These are phyloP conservation scores for Colletotrichum camelliae DNA, from an alignment of 2,329 filamentous ascomycete genomes.

Conservation along the genomic window DNA sequence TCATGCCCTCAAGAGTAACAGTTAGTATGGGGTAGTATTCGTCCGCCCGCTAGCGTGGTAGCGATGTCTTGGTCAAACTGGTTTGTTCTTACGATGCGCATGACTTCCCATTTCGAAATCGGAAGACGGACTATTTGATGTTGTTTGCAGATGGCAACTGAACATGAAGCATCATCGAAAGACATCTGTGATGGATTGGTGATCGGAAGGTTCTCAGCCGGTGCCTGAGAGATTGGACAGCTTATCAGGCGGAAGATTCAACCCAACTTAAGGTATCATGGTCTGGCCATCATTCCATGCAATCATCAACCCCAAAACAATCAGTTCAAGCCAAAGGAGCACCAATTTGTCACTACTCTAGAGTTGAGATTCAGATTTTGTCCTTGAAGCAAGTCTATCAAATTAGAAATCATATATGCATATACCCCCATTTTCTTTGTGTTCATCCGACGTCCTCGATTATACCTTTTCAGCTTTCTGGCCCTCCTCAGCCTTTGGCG, in stretches of 20 bases:
- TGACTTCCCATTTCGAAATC: not conserved
- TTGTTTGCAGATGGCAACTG: not conserved
- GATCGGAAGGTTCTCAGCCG: not conserved
- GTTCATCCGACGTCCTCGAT: not conserved
- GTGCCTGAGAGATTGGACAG: not conserved
- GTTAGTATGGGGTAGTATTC: not conserved
- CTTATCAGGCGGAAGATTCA: not conserved
- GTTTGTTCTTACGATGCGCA: not conserved
- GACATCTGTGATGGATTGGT: not conserved
- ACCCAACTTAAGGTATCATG: not conserved
- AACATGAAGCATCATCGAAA: not conserved
- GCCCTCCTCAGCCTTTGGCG: not conserved
- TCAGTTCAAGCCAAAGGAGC: not conserved
- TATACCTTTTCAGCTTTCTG: not conserved
- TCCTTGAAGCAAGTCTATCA: not conserved
- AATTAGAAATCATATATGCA: not conserved
- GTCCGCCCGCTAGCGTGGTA: not conserved
- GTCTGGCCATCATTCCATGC: not conserved
- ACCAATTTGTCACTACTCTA: not conserved
- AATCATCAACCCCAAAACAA: not conserved
- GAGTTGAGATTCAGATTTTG: not conserved
- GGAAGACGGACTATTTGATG: not conserved
- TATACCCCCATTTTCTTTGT: not conserved
- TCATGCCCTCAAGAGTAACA: not conserved
- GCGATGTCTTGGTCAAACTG: not conserved